These are phyloP conservation scores for Aspergillus fumigatus DNA, from an alignment of 2,329 filamentous ascomycete species.

Conservation along the genomic window DNA sequence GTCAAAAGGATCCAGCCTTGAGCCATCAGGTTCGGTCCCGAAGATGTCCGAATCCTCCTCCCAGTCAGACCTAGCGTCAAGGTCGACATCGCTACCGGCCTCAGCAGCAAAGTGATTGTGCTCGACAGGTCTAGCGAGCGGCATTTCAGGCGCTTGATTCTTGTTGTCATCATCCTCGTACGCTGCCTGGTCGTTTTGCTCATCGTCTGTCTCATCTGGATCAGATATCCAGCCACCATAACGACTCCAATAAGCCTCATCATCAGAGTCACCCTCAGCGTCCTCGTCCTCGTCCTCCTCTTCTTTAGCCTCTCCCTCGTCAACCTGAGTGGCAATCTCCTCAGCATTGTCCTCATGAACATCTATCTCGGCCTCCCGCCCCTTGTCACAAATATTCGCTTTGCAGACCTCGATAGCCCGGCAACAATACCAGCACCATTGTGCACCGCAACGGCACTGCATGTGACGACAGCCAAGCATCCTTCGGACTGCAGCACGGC, in stretches of 20 bases:
- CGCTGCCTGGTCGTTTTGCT: neutral
- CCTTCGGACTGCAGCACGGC: slow-evolving; percentile 43
- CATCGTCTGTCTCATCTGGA: neutral
- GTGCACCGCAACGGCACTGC: slow-evolving; percentile 46
- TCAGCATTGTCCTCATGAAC: neutral
- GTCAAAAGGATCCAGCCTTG: neutral
- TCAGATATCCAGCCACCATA: neutral
- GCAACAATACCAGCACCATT: slow-evolving; percentile 48
- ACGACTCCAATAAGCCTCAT: neutral
- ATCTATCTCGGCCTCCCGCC: neutral
- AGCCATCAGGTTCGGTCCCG: slow-evolving; percentile 12
- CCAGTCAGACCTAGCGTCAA: slow-evolving; percentile 16
- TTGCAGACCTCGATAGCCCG: slow-evolving; percentile 29
- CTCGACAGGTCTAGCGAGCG: neutral
- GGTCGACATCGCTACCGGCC: slow-evolving; percentile 5
- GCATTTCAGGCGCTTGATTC: neutral
- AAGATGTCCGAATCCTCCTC: slow-evolving; percentile 36
- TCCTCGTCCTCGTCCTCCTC: neutral
- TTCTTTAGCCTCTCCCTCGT: neutral
- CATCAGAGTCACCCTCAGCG: neutral
- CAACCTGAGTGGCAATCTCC: neutral
- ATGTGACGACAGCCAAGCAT: slow-evolving; percentile 49
- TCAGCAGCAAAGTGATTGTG: neutral
- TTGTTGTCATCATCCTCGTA: neutral
- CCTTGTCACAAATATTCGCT: slow-evolving; percentile 9